Base-by-base conservation (phyloP, 179 eudicot species). In the Pouteria campechiana region DNA sequence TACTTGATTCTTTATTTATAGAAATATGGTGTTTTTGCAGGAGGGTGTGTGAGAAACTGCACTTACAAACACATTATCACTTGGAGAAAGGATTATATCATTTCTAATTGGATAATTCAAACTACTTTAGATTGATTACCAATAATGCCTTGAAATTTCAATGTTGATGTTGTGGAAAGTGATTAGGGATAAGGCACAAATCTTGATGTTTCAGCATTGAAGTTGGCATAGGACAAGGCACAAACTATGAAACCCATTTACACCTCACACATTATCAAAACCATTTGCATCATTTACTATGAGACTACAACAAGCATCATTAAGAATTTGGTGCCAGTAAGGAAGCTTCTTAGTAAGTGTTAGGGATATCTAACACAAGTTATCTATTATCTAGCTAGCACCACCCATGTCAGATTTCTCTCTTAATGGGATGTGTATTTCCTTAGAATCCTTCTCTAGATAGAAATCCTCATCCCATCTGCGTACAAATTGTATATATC, bases 41-140 rank as follows among this genome's bases (percentile, higher is more conserved):
- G 99, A 34, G 52, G 99, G 99, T 62, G 99, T 96, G 39, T 92
- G 96, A 94, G 99, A 92, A 66, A 92, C 96, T 78, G 96, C 99
- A 25, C 80, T 92, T 29, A 92, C 99, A 10, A 90, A 90, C 83
- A 92, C 99, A 3, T 42, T 92, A 18, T 92, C 96, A 7, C 96
- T 96, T 35, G 96, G 96, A 25, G 99, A 92, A 52, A 50, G 76
- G 48, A 78, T 49, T 15, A 63, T 92, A 28, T 83, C 99, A 9
- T 92, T 92, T 66, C 78, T 92, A 37, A 87, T 92, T 11, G 99
- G 99, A 3, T 96, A 92, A 29, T 92, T 92, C 83, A 92, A 96
- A 60, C 67, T 92, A 75, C 80, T 92, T 7, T 87, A 96, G 99
- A 80, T 92, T 25, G 96, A 92, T 66, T 96, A 92, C 58, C 96